phyloP scores from a whole-genome alignment of 1,284 basidiomycete genomes.

The Taiwanofungus camphoratus region DNA sequence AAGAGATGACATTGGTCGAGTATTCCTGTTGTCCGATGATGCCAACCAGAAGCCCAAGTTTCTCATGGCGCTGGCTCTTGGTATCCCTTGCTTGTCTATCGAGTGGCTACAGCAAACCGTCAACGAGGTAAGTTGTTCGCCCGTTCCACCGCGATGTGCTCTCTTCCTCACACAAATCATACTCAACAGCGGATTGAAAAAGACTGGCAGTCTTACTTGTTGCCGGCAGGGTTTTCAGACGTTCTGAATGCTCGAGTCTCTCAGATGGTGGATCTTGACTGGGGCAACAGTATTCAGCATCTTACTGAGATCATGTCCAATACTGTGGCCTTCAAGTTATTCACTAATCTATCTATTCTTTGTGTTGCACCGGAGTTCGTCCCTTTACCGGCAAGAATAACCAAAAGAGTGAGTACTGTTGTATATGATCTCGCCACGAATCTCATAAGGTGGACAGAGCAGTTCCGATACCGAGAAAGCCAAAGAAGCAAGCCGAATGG shows the following conservation, averaged over 20 bases:
- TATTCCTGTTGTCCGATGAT: slow-evolving; percentile 68
- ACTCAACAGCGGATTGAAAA: slow-evolving; percentile 23
- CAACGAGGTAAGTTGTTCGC: slow-evolving; percentile 30
- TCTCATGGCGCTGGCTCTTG: slow-evolving; percentile 75
- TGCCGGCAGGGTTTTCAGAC: slow-evolving; percentile 64
- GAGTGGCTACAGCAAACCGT: slow-evolving; percentile 53
- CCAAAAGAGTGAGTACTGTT: slow-evolving; percentile 33
- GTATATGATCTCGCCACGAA: too few relatives aligned
- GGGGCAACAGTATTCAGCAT: slow-evolving; percentile 56
- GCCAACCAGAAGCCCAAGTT: slow-evolving; percentile 70
- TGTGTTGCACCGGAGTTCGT: slow-evolving; percentile 52
- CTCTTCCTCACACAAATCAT: neutral
- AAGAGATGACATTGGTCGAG: slow-evolving; percentile 40
- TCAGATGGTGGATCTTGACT: slow-evolving; percentile 67
- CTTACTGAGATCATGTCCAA: slow-evolving; percentile 52
- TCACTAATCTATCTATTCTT: slow-evolving; percentile 46
- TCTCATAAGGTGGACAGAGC: slow-evolving; percentile 5
- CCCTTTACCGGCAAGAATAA: slow-evolving; percentile 33
- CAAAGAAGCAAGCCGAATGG: slow-evolving; percentile 28
- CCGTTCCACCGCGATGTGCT: neutral
- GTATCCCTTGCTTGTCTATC: slow-evolving; percentile 75
- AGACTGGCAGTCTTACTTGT: slow-evolving; percentile 61
- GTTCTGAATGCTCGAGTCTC: slow-evolving; percentile 47
- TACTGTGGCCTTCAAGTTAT: slow-evolving; percentile 49
- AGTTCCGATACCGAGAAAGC: slow-evolving; percentile 14